These are phyloP conservation scores for Amauroascus verrucosus DNA, from an alignment of 2,329 filamentous ascomycete species.

Conservation along the genomic window DNA sequence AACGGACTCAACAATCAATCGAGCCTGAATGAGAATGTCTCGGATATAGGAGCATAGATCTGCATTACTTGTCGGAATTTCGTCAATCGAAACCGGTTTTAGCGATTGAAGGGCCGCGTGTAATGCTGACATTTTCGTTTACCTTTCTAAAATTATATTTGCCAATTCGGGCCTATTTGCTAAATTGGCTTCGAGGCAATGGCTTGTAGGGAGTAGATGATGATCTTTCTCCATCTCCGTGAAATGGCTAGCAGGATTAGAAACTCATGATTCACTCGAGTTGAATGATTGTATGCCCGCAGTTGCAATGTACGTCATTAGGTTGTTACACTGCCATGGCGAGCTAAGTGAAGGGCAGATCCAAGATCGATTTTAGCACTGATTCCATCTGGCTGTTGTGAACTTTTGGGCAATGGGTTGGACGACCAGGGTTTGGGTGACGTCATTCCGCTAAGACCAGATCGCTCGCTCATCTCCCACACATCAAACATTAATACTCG, in stretches of 20 bases:
- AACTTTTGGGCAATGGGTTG: not conserved
- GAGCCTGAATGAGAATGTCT: constrained; percentile 55
- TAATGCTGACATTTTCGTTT: constrained; percentile 43
- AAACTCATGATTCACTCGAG: not conserved
- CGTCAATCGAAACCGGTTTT: constrained; percentile 46
- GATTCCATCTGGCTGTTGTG: not conserved
- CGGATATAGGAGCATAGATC: constrained; percentile 46
- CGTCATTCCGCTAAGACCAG: not conserved
- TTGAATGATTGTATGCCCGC: not conserved
- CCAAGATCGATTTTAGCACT: not conserved
- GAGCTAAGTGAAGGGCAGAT: not conserved
- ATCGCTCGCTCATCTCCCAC: not conserved
- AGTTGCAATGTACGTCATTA: not conserved
- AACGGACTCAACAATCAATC: constrained; percentile 66
- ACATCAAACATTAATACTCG: not conserved
- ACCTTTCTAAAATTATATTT: not conserved
- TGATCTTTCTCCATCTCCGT: not conserved
- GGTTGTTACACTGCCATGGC: not conserved
- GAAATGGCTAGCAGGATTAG: not conserved
- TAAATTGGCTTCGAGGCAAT: not conserved
- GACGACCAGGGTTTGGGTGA: too few relatives aligned
- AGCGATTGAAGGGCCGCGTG: constrained; percentile 52
- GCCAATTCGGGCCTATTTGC: not conserved
- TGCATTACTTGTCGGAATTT: constrained; percentile 36
- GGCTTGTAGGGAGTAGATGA: too few relatives aligned